Percentiles rank a stretch among this genome's conserved stretches.
phyloP scores from a whole-genome alignment of 352 stramenopile species.

The Globisporangium sylvaticum region DNA sequence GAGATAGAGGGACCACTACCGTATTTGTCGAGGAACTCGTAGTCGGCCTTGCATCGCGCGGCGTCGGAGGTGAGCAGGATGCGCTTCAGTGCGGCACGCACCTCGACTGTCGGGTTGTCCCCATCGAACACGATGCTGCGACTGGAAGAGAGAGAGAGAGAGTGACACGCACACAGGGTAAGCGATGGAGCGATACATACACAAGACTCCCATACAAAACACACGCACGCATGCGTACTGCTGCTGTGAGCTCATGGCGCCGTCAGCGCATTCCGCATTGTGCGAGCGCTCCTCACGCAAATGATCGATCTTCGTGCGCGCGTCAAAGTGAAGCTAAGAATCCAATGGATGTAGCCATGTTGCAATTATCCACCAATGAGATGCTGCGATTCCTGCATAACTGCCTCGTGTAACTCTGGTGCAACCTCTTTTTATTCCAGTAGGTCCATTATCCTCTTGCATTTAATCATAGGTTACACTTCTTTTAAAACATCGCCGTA shows the following conservation, averaged over 20 bases:
- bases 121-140: constrained; percentile 11
- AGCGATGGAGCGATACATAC: background rate
- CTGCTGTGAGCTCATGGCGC: background rate
- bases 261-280: background rate
- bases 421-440: too few relatives aligned
- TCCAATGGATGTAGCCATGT: background rate
- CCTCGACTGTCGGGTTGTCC: constrained; percentile 36
- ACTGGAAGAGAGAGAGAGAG: background rate
- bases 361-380: background rate
- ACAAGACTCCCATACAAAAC: background rate
- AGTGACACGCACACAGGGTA: background rate
- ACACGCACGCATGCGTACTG: background rate
- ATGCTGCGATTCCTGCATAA: too few relatives aligned
- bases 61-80: constrained; percentile 45
- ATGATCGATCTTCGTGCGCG: too few relatives aligned
- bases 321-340: background rate
- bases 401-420: too few relatives aligned
- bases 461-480: too few relatives aligned
- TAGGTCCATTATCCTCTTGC: too few relatives aligned
- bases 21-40: constrained; percentile 67
- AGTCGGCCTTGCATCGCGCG: constrained; percentile 43
- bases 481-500: too few relatives aligned
- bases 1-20: constrained; percentile 18
- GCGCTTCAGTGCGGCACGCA: constrained; percentile 33
- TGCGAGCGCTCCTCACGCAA: too few relatives aligned